Evolutionary conservation across 2,329 filamentous ascomycete species (phyloP).

Genomic region (Cercospora sp.): DNA sequence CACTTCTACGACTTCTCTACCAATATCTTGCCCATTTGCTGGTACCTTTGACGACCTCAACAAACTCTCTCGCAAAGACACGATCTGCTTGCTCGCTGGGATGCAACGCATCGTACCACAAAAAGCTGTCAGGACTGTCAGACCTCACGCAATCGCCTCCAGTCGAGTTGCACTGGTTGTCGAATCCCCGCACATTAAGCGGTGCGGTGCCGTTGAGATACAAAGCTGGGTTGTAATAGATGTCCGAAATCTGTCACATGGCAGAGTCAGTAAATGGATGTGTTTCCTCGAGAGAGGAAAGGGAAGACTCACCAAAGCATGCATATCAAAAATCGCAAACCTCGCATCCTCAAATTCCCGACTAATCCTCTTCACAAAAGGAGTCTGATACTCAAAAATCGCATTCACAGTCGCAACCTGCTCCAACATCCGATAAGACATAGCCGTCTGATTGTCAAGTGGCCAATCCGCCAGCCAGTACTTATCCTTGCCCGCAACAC

Average conservation of each 20-base stretch:
- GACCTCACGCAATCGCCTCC: conserved; percentile 46
- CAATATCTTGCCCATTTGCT: conserved; percentile 51
- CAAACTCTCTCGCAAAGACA: conserved; percentile 58
- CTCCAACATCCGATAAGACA: conserved; percentile 55
- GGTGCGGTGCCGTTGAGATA: conserved; percentile 66
- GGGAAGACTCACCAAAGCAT: conserved; percentile 53
- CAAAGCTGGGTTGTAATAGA: conserved; percentile 59
- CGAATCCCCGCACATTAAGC: conserved; percentile 61
- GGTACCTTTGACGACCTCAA: conserved; percentile 54
- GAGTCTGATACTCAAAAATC: conserved; percentile 54
- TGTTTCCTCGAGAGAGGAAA: background rate
- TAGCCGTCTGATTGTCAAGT: conserved; percentile 50
- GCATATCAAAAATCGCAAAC: conserved; percentile 67
- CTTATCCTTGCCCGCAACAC: conserved; percentile 47
- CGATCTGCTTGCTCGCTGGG: conserved; percentile 64
- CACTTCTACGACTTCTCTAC: conserved; percentile 12
- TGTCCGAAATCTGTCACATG: conserved; percentile 56
- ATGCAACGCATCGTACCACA: conserved; percentile 76
- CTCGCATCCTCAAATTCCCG: conserved; percentile 55
- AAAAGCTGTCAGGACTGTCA: conserved; percentile 57
- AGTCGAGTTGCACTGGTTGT: conserved; percentile 54
- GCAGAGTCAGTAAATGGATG: conserved; percentile 3
- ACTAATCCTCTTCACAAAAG: conserved; percentile 47
- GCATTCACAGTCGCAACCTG: conserved; percentile 53
- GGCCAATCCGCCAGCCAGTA: conserved; percentile 50